phyloP scores from a whole-genome alignment of 1,284 basidiomycete species.

The Phlebopus sp. region DNA sequence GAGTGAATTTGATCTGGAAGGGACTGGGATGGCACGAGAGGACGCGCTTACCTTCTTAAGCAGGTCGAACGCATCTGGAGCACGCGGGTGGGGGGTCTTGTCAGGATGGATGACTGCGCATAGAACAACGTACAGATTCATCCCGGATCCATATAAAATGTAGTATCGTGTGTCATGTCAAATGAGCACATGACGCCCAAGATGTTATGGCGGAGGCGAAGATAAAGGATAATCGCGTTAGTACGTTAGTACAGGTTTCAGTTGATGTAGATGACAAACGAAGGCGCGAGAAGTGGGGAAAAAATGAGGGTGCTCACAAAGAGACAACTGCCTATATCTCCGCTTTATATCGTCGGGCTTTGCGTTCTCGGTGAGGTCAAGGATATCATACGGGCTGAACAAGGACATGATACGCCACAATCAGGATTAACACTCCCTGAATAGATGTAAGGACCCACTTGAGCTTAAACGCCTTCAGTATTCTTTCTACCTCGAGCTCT shows the following conservation, averaged over 20 bases:
- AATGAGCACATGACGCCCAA: background rate
- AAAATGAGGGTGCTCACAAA: slow-evolving; percentile 53
- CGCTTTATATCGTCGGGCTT: slow-evolving; percentile 75
- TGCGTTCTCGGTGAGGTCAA: slow-evolving; percentile 63
- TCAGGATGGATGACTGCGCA: slow-evolving; percentile 81
- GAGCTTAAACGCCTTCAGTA: slow-evolving; percentile 80
- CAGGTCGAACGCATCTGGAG: slow-evolving; percentile 81
- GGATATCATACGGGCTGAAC: slow-evolving; percentile 71
- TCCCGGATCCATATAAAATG: slow-evolving; percentile 2
- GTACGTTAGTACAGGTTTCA: slow-evolving; percentile 22
- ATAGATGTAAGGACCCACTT: slow-evolving; percentile 49
- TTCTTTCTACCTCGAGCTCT: slow-evolving; percentile 82
- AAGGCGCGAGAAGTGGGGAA: slow-evolving; percentile 3
- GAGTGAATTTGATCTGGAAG: background rate
- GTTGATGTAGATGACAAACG: background rate
- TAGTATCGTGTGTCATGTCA: background rate
- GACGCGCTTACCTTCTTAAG: slow-evolving; percentile 71
- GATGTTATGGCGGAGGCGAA: slow-evolving; percentile 3
- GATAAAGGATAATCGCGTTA: slow-evolving; percentile 21
- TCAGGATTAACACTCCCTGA: slow-evolving; percentile 5
- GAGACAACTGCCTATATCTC: slow-evolving; percentile 76
- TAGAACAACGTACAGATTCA: slow-evolving; percentile 40
- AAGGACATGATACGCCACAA: background rate
- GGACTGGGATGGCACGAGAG: background rate
- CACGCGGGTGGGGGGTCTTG: slow-evolving; percentile 74